These are phyloP conservation scores for Craterostigma plantagineum DNA, from an alignment of 257 asterid genomes.

Conservation along the genomic window DNA sequence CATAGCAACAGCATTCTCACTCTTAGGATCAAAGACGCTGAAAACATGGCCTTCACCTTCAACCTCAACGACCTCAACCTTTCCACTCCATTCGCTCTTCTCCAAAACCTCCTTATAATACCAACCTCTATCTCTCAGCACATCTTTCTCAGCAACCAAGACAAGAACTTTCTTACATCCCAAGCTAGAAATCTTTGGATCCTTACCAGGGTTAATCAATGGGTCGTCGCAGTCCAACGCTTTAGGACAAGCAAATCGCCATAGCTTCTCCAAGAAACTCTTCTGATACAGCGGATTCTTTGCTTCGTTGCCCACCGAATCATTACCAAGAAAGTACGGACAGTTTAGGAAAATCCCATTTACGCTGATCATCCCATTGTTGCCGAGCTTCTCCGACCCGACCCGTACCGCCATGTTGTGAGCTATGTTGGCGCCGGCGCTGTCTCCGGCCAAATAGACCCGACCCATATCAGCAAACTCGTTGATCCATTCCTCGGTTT, in stretches of 20 bases:
- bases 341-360: constrained; percentile 21
- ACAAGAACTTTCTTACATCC: constrained; percentile 23
- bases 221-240: constrained; percentile 18
- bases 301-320: constrained; percentile 17
- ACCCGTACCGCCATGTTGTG: constrained; percentile 21
- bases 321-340: constrained; percentile 31
- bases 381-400: constrained; percentile 18
- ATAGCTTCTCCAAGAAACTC: constrained; percentile 8
- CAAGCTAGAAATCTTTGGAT: constrained; percentile 15
- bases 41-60: constrained; percentile 30
- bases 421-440: constrained; percentile 39
- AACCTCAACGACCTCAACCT: constrained; percentile 21
- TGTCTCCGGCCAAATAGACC: constrained; percentile 37
- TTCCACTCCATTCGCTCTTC: constrained; percentile 31
- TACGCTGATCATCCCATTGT: constrained; percentile 12
- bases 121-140: constrained; percentile 20
- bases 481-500: constrained; percentile 22
- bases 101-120: constrained; percentile 16
- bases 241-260: constrained; percentile 16
- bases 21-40: constrained; percentile 16
- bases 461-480: constrained; percentile 21
- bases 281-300: neutral
- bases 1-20: constrained; percentile 17
- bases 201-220: constrained; percentile 23
- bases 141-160: constrained; percentile 26